These are phyloP conservation scores for Entomortierella chlamydospora DNA, from an alignment of 192 early-diverging fungal genomes.

Conservation along the genomic window DNA sequence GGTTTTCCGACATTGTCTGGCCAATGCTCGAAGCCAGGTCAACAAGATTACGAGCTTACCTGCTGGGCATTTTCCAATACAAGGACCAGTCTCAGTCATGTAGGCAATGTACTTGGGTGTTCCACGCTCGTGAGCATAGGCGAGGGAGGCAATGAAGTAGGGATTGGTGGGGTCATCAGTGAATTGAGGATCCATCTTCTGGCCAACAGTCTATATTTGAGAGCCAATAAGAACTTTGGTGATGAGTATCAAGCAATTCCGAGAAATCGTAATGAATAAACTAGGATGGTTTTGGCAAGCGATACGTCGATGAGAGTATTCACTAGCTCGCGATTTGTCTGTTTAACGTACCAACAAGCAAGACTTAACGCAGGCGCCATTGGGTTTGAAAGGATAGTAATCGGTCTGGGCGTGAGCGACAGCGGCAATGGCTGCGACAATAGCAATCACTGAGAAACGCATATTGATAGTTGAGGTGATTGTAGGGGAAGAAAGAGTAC, in stretches of 20 bases:
- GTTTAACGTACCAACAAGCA: conserved; percentile 24
- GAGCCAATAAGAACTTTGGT: neutral
- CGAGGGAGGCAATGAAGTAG: conserved; percentile 20
- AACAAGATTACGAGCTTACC: neutral
- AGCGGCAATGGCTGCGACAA: conserved; percentile 26
- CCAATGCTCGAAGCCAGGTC: neutral
- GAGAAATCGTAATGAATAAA: no score
- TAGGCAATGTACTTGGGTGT: conserved; percentile 20
- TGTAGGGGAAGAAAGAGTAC: neutral
- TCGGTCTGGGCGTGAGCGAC: conserved; percentile 23
- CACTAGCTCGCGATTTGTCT: neutral
- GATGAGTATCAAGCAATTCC: no score
- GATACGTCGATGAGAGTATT: no score
- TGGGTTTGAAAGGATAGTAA: conserved; percentile 26
- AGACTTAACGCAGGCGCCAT: conserved; percentile 22
- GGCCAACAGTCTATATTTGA: conserved; percentile 22
- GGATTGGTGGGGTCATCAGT: conserved; percentile 25
- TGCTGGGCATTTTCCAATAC: conserved; percentile 1
- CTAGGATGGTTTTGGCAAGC: no score
- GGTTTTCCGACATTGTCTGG: no score
- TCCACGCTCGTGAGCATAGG: conserved; percentile 20
- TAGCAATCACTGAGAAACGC: conserved; percentile 39
- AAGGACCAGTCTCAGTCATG: conserved; percentile 33
- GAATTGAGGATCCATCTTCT: conserved; percentile 18
- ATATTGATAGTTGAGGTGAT: conserved; percentile 19